Evolutionary conservation across 768 basidiomycete genomes (phyloP), one percentile per base, ranked within the genome.

Genomic region (Rhodotorula sphaerocarpa): DNA sequence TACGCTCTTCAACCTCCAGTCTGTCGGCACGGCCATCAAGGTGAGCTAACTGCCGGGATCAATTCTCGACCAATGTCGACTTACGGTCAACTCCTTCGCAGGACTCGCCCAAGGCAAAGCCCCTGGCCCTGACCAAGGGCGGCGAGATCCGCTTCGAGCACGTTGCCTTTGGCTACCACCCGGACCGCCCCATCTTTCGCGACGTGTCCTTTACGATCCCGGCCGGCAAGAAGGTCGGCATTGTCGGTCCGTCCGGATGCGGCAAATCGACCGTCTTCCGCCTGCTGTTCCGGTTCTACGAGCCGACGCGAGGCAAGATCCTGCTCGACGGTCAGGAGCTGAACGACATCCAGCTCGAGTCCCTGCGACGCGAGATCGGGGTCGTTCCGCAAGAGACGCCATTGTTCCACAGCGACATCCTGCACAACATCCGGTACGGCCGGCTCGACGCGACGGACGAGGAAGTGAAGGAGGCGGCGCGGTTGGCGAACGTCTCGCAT

Each of bases 351-450:
- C 82, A 85, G 69, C 75, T 93, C 42, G 80, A 82, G 28, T 86
- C 83, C 41, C 77, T 97, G 1, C 82, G 95, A 23, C 77, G 77
- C 48, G 76, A 80, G 5, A 86, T 99, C 34, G 95, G 93, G 3
- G 90, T 97, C 23, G 95, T 99, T 1, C 95, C 95, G 2, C 93
- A 99, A 75, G 95, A 99, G 71, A 99, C 93, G 21, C 93, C 95
- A 2, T 79, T 99, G 5, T 97, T 99, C 80, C 92, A 99, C 75
- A 85, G 88, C 9, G 86, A 96, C 73, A 85, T 97, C 50, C 79
- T 95, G 81, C 90, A 96, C 74, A 99, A 99, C 72, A 83, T 99
- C 50, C 81, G 92, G 18, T 99, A 99, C 74, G 95, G 95, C 1
- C 79, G 86, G 28, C 76, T 97, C 33, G 83, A 85, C 59, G 93